Base-by-base conservation (phyloP, 148 eudicot species). In the Beta vulgaris region DNA sequence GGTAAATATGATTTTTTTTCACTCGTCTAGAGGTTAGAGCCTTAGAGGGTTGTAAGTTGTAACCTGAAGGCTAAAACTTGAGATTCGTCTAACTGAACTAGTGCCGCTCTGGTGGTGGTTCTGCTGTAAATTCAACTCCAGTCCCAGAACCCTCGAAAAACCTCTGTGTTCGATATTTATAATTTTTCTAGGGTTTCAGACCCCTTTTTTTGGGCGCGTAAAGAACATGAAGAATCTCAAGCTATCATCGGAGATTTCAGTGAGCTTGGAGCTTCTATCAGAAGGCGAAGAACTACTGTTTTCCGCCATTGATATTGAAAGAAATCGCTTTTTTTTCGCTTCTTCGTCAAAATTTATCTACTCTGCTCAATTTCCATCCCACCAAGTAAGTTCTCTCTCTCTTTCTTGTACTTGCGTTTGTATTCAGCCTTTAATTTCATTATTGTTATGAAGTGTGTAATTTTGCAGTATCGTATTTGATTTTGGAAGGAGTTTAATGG, bases 291-390 rank as follows among this genome's bases (percentile, higher is more conserved):
- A 57, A 34, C 39, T 94, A 28, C 85, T 80, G 13, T 90, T 91
- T 71, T 84, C 87, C 40, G 87, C 97, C 69, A 76, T 94, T 71
- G 98, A 94, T 76, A 85, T 94, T 64, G 98, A 94, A 71, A 88
- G 84, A 66, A 87, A 90, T 78, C 98, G 96, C 73, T 84, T 94
- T 75, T 94, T 91, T 82, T 91, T 94, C 68, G 87, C 92, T 54
- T 91, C 98, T 46, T 87, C 95, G 14, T 68, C 88, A 54, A 87
- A 88, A 74, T 61, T 83, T 68, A 83, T 93, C 10, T 91, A 94
- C 84, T 60, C 89, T 42, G 37, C 86, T 64, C 85, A 76, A 1
- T 83, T 91, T 26, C 88, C 91, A 55, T 80, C 95, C 32, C 80
- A 89, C 31, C 90, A 84, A 44, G 91, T 85, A 69, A 73, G 57